Percentiles rank a stretch among this genome's conserved stretches.
Conservation (phyloP, 768 basidiomycete genomes). For the Psilocybe tampanensis region DNA sequence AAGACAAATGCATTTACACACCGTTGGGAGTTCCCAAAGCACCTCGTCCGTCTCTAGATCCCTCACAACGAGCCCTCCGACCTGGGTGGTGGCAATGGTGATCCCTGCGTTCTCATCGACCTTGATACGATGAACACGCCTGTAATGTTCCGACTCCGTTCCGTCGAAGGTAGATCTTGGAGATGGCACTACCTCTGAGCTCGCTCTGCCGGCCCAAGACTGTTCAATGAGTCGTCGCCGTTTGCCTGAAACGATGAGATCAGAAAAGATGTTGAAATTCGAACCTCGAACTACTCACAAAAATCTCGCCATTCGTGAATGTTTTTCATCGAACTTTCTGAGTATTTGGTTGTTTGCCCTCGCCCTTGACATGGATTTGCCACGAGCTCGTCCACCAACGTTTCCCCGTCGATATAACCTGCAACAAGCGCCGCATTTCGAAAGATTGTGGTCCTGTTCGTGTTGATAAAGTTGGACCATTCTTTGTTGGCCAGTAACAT, state of each 20-base stretch:
- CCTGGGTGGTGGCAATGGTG: slow-evolving; percentile 55
- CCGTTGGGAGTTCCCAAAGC: slow-evolving; percentile 67
- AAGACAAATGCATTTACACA: slow-evolving; percentile 28
- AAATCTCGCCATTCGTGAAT: slow-evolving; percentile 58
- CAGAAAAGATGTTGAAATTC: neutral
- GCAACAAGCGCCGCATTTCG: slow-evolving; percentile 57
- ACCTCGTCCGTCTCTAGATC: slow-evolving; percentile 49
- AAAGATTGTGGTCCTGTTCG: slow-evolving; percentile 56
- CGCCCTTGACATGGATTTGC: slow-evolving; percentile 15
- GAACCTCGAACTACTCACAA: slow-evolving; percentile 47
- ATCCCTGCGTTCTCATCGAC: slow-evolving; percentile 65
- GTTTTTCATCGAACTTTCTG: slow-evolving; percentile 36
- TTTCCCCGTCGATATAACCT: slow-evolving; percentile 37
- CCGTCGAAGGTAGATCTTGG: slow-evolving; percentile 10
- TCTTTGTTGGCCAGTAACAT: slow-evolving; percentile 6
- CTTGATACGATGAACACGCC: slow-evolving; percentile 71
- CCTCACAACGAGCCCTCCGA: slow-evolving; percentile 61
- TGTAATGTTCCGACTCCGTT: slow-evolving; percentile 36
- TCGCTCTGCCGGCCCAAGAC: slow-evolving; percentile 58
- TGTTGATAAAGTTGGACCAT: slow-evolving; percentile 38
- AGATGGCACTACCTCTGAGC: slow-evolving; percentile 30
- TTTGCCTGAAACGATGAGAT: slow-evolving; percentile 36
- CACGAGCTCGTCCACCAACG: neutral
- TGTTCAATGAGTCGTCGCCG: slow-evolving; percentile 45
- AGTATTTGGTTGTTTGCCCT: slow-evolving; percentile 27